Percentiles rank a stretch among this genome's conserved stretches.
Conservation (phyloP, 306 rosid species). For the Gastrolobium villosum region DNA sequence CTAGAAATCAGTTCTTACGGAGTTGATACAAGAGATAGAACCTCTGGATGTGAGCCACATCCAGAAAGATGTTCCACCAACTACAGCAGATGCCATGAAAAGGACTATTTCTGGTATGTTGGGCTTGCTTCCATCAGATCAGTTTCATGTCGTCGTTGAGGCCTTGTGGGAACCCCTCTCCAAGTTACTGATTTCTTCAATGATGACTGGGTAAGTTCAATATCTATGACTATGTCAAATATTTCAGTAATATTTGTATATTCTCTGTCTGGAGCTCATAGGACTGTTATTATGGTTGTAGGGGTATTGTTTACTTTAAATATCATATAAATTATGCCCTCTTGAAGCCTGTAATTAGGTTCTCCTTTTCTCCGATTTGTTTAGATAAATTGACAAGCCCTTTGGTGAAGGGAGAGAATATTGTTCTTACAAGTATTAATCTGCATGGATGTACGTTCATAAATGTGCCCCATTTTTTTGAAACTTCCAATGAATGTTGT, state of each 20-base stretch:
- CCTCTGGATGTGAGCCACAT: slow-evolving; percentile 86
- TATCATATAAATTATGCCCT: not conserved
- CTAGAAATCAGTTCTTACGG: slow-evolving; percentile 78
- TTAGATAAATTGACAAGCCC: not conserved
- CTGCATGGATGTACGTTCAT: slow-evolving; percentile 8
- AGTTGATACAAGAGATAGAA: slow-evolving; percentile 87
- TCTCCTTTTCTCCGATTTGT: not conserved
- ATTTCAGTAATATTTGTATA: not conserved
- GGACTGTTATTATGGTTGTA: slow-evolving; percentile 8
- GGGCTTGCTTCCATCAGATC: slow-evolving; percentile 94
- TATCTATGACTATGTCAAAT: slow-evolving; percentile 13
- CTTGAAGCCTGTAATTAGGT: slow-evolving; percentile 30
- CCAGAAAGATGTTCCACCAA: slow-evolving; percentile 90
- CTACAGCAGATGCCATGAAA: slow-evolving; percentile 94
- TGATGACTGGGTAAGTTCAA: slow-evolving; percentile 88
- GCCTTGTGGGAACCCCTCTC: slow-evolving; percentile 96
- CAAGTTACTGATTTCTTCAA: slow-evolving; percentile 86
- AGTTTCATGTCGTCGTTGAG: slow-evolving; percentile 85
- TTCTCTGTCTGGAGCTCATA: not conserved
- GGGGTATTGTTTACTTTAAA: not conserved
- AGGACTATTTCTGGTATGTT: slow-evolving; percentile 95
- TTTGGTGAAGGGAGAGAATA: slow-evolving; percentile 22
- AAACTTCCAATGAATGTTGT: slow-evolving; percentile 1
- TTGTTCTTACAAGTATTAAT: slow-evolving; percentile 6
- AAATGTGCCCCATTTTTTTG: not conserved